phyloP scores from a whole-genome alignment of 2,329 filamentous ascomycete species.

The Tricladium varicosporioides region DNA sequence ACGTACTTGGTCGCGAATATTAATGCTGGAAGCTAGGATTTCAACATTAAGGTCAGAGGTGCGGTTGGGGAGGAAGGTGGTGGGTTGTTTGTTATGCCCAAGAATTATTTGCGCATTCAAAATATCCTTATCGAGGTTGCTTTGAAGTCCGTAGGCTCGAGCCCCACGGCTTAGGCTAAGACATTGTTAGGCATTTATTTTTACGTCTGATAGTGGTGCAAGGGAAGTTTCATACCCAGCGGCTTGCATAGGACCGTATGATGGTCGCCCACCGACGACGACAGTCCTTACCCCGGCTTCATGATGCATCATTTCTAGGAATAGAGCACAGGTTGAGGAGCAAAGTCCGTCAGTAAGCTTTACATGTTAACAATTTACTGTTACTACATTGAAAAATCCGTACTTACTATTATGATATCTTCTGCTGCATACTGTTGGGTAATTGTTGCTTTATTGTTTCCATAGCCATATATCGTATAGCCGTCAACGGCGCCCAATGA shows the following conservation, averaged over 20 bases:
- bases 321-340: constrained; percentile 56
- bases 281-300: constrained; percentile 53
- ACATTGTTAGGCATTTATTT: too few relatives aligned
- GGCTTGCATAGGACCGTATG: constrained; percentile 49
- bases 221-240: constrained; percentile 36
- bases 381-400: background rate
- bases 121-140: background rate
- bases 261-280: constrained; percentile 49
- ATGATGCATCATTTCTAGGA: constrained; percentile 52
- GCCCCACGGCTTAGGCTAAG: background rate
- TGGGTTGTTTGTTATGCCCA: background rate
- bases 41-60: constrained; percentile 12
- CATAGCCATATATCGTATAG: constrained; percentile 33
- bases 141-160: background rate
- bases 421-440: constrained; percentile 37
- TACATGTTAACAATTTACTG: constrained; percentile 35
- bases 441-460: constrained; percentile 17
- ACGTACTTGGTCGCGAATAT: constrained; percentile 39
- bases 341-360: constrained; percentile 58
- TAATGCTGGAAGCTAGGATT: constrained; percentile 37
- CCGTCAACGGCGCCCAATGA: constrained; percentile 16
- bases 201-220: too few relatives aligned
- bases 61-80: constrained; percentile 26
- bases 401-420: constrained; percentile 38
- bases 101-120: background rate